These are phyloP conservation scores for Quercus lobata DNA, from an alignment of 331 rosid genomes.

Conservation along the genomic window DNA sequence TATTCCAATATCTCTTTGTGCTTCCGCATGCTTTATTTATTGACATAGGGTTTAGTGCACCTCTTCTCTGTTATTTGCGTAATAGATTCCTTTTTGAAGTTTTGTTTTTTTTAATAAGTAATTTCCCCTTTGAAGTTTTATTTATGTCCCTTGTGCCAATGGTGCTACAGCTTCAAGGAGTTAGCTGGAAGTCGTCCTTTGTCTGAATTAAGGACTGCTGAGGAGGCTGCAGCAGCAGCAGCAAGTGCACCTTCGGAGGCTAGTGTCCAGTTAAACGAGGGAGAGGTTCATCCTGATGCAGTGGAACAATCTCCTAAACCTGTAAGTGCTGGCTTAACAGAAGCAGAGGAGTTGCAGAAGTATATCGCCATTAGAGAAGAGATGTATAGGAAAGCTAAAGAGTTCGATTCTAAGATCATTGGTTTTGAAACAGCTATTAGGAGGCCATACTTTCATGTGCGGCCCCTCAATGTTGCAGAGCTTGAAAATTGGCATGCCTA, in stretches of 20 bases:
- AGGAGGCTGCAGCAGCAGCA: conserved; percentile 57
- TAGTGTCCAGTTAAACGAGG: conserved; percentile 48
- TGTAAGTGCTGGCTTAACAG: conserved; percentile 85
- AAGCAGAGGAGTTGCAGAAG: conserved; percentile 99
- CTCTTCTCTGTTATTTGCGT: neutral
- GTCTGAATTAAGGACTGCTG: conserved; percentile 70
- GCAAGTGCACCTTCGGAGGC: conserved; percentile 45
- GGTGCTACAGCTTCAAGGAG: conserved; percentile 79
- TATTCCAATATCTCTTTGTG: neutral
- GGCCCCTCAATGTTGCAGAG: conserved; percentile 89
- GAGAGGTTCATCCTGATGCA: conserved; percentile 59
- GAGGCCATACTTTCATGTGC: conserved; percentile 96
- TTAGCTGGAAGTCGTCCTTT: conserved; percentile 83
- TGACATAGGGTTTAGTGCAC: neutral
- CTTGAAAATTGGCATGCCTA: conserved; percentile 98
- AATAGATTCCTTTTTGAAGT: neutral
- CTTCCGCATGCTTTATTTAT: neutral
- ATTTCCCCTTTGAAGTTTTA: neutral
- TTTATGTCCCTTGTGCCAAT: conserved; percentile 13
- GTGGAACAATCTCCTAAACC: conserved; percentile 61
- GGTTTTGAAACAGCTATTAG: conserved; percentile 98
- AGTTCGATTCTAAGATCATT: conserved; percentile 98
- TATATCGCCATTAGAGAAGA: conserved; percentile 94
- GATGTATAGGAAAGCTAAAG: conserved; percentile 94
- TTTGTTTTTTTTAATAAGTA: too few species aligned